These are phyloP conservation scores for Acanthamoeba healyi DNA, from an alignment of 208 protist species.

Conservation along the genomic window DNA sequence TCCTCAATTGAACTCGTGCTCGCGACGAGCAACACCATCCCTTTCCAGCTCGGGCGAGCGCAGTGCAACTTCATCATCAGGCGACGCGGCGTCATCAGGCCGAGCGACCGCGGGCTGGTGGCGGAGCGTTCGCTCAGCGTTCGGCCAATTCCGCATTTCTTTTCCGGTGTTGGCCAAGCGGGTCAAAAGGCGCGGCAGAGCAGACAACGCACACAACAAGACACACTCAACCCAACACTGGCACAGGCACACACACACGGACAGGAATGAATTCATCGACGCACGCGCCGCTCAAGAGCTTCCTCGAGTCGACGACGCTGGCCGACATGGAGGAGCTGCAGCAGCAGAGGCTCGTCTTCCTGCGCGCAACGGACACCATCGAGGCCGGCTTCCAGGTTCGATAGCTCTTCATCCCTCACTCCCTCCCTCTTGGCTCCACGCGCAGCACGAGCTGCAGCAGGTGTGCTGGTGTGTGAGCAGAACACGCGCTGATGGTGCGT, in stretches of 20 bases:
- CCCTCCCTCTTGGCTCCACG: not conserved
- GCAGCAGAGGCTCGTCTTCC: not conserved
- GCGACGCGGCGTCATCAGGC: too few relatives aligned
- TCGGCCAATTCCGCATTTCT: not conserved
- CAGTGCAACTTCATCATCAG: too few relatives aligned
- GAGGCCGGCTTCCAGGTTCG: constrained; percentile 40
- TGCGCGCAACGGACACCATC: not conserved
- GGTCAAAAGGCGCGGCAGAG: too few relatives aligned
- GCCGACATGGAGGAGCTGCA: constrained; percentile 19
- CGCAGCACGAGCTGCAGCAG: not conserved
- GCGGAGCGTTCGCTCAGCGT: not conserved
- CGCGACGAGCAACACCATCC: too few relatives aligned
- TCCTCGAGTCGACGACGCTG: not conserved
- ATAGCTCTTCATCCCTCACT: not conserved
- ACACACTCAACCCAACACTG: too few relatives aligned
- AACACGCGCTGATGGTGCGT: too few relatives aligned
- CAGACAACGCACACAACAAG: too few relatives aligned
- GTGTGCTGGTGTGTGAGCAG: too few relatives aligned
- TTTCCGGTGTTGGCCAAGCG: not conserved
- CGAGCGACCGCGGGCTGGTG: not conserved
- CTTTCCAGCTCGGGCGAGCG: too few relatives aligned
- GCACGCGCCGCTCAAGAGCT: not conserved
- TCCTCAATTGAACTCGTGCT: too few relatives aligned
- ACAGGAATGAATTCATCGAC: constrained; percentile 6
- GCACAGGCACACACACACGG: too few relatives aligned